Evolutionary conservation across 805 yeast species (phyloP), one percentile per base, ranked within the genome.

Genomic region (Kazachstania bromeliacearum): DNA sequence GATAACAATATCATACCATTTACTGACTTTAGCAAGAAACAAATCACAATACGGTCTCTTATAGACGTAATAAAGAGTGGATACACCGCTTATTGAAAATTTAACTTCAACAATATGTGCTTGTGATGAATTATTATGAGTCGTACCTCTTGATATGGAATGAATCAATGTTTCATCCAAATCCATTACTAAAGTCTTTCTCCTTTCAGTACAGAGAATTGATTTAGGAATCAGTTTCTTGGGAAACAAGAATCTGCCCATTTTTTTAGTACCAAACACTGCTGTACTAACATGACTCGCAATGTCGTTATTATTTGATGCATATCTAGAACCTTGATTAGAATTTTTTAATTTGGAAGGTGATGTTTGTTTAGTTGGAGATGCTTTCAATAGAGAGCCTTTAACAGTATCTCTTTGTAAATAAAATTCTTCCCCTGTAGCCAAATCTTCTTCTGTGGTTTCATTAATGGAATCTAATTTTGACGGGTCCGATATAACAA

Each of bases 81-180:
- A 80, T 5, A 82, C 66, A 41, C 77, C 77, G 47, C 76, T 75
- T 39, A 38, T 41, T 17, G 56, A 51, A 21, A 81, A 64, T 43
- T 73, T 73, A 39, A 89, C 87, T 60, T 89, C 98, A 36, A 89
- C 81, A 71, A 87, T 78, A 42, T 79, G 77, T 21, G 73, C 73
- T 31, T 68, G 62, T 9, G 60, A 44, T 2, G 54, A 51, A 26
- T 48, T 52, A 28, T 46, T 41, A 33, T 46, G 52, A 1, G 59
- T 44, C 8, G 56, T 54, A 2, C 73, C 70, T 39, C 94, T 68
- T 4, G 94, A 77, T 38, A 87, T 68, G 2, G 97, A 87, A 56
- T 92, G 98, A 38, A 92, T 87, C 38, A 92, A 64, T 0, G 98
- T 92, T 53, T 92, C 98, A 59, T 89, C 98, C 21, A 92, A 70